Evolutionary conservation across 2,329 filamentous ascomycete genomes (phyloP).

Genomic region (Aspergillus tamarii): DNA sequence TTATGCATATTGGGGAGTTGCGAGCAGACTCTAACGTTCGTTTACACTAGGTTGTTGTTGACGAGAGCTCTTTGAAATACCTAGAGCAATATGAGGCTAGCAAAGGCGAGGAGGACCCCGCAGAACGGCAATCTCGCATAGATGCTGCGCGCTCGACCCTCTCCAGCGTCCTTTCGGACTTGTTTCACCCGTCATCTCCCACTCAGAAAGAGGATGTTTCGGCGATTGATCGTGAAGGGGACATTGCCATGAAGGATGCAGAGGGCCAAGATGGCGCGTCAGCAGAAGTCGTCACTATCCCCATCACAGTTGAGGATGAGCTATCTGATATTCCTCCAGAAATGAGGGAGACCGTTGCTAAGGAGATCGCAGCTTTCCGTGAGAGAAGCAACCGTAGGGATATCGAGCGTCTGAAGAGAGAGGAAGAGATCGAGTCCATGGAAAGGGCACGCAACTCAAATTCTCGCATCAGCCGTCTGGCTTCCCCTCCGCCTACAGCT

Average conservation of each 20-base stretch:
- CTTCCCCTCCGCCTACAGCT: slow-evolving; percentile 69
- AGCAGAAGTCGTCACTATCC: slow-evolving; percentile 87
- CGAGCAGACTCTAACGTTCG: slow-evolving; percentile 17
- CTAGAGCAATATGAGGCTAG: slow-evolving; percentile 77
- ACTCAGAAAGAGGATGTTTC: slow-evolving; percentile 50
- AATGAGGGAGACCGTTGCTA: slow-evolving; percentile 92
- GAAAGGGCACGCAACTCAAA: slow-evolving; percentile 75
- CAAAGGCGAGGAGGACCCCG: slow-evolving; percentile 64
- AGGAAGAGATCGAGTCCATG: slow-evolving; percentile 89
- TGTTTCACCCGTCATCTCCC: slow-evolving; percentile 68
- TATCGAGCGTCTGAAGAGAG: slow-evolving; percentile 79
- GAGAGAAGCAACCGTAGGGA: slow-evolving; percentile 89
- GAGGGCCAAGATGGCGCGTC: slow-evolving; percentile 61
- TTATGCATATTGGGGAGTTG: neutral
- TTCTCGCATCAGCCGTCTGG: slow-evolving; percentile 65
- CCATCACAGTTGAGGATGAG: slow-evolving; percentile 86
- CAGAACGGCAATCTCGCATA: slow-evolving; percentile 67
- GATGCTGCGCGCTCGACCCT: slow-evolving; percentile 71
- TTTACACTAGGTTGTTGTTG: slow-evolving; percentile 64
- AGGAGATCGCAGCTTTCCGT: slow-evolving; percentile 91
- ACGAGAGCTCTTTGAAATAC: slow-evolving; percentile 81
- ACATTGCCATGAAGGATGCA: slow-evolving; percentile 69
- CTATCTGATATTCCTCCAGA: slow-evolving; percentile 93
- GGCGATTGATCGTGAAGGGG: slow-evolving; percentile 65
- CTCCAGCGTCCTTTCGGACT: slow-evolving; percentile 67